Percentiles rank a stretch among this genome's conserved stretches.
These are phyloP conservation scores for Penicillium italicum DNA, from an alignment of 2,329 filamentous ascomycete species.

Conservation along the genomic window DNA sequence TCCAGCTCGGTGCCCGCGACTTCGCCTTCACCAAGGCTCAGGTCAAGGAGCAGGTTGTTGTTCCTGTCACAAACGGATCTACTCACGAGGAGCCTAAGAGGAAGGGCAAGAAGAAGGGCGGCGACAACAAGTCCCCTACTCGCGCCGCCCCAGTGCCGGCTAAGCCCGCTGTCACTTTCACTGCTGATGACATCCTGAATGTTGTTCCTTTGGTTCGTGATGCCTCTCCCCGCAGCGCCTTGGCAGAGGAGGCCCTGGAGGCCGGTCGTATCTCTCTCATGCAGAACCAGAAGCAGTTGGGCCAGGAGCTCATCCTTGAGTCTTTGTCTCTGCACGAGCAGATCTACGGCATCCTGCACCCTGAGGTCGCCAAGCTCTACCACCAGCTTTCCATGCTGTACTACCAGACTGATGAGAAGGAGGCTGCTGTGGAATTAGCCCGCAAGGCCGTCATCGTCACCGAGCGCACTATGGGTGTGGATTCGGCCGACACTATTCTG, in stretches of 20 bases:
- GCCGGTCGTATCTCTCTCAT: constrained; percentile 94
- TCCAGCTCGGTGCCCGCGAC: constrained; percentile 78
- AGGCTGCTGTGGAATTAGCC: constrained; percentile 87
- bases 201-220: constrained; percentile 95
- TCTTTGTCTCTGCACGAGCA: constrained; percentile 95
- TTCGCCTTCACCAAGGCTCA: constrained; percentile 62
- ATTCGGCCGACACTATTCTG: constrained; percentile 88
- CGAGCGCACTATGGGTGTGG: constrained; percentile 88
- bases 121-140: constrained; percentile 48
- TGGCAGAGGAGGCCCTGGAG: constrained; percentile 94
- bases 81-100: constrained; percentile 45
- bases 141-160: constrained; percentile 41
- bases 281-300: constrained; percentile 91
- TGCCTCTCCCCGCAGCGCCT: constrained; percentile 79
- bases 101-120: constrained; percentile 57
- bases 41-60: constrained; percentile 33
- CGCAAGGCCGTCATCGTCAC: constrained; percentile 95
- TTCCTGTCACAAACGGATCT: constrained; percentile 36
- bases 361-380: constrained; percentile 92
- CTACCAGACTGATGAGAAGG: constrained; percentile 97
- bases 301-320: constrained; percentile 92
- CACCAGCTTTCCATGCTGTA: constrained; percentile 93
- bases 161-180: constrained; percentile 62
- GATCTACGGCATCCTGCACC: constrained; percentile 95
- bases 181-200: constrained; percentile 81